Conservation (phyloP, 108 stramenopile genomes). For the Cyclotella baltica region DNA sequence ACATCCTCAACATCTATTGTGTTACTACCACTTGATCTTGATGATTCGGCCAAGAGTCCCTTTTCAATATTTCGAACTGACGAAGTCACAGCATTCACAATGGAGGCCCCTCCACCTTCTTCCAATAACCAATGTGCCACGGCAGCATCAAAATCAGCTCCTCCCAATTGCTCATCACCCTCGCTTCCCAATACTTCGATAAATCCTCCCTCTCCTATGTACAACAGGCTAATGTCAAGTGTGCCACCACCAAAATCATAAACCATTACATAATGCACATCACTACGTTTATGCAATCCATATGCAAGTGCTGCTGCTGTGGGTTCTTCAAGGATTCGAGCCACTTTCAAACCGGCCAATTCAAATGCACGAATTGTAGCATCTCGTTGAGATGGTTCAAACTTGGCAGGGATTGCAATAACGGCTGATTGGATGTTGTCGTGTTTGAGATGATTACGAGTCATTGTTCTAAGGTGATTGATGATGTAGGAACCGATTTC, state of each 20-base stretch:
- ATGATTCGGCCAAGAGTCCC: background rate
- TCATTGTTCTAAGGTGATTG: slow-evolving; percentile 74
- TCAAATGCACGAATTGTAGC: slow-evolving; percentile 84
- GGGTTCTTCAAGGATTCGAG: slow-evolving; percentile 93
- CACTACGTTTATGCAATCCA: slow-evolving; percentile 91
- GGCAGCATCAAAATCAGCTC: slow-evolving; percentile 91
- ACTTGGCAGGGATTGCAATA: slow-evolving; percentile 97
- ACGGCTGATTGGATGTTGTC: slow-evolving; percentile 91
- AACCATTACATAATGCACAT: slow-evolving; percentile 95
- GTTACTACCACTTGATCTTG: background rate
- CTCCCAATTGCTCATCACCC: slow-evolving; percentile 92
- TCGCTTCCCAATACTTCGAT: slow-evolving; percentile 94
- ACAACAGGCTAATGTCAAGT: slow-evolving; percentile 92
- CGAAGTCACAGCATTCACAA: slow-evolving; percentile 31
- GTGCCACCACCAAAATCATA: slow-evolving; percentile 99
- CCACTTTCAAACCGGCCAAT: slow-evolving; percentile 83
- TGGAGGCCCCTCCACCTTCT: slow-evolving; percentile 23
- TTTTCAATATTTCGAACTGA: slow-evolving; percentile 39
- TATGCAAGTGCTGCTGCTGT: slow-evolving; percentile 97
- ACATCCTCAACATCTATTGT: slow-evolving; percentile 60
- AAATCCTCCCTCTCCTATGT: slow-evolving; percentile 90
- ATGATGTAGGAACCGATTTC: slow-evolving; percentile 85
- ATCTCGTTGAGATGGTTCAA: slow-evolving; percentile 84
- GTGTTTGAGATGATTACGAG: slow-evolving; percentile 84
- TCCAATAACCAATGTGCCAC: slow-evolving; percentile 72